phyloP scores from a whole-genome alignment of 2,329 filamentous ascomycete species.

The Penicillium sp. region DNA sequence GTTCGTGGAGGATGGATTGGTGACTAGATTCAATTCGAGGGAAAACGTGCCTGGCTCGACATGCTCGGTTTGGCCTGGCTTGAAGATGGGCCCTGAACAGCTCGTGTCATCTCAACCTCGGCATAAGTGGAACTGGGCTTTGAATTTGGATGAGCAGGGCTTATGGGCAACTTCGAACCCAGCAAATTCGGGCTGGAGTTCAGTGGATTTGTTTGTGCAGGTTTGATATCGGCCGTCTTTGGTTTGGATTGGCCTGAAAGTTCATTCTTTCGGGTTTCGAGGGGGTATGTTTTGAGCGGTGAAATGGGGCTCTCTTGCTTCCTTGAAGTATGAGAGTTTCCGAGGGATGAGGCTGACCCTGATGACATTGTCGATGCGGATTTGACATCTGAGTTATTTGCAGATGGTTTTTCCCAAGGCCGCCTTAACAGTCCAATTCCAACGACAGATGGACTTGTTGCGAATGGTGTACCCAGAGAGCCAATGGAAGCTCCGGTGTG shows the following conservation, averaged over 20 bases:
- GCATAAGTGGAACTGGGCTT: background rate
- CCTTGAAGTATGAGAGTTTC: background rate
- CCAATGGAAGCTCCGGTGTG: constrained; percentile 1
- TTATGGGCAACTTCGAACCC: constrained; percentile 5
- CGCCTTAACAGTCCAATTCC: constrained; percentile 2
- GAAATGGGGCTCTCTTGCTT: background rate
- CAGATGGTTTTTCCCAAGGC: background rate
- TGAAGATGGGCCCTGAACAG: background rate
- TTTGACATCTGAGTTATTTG: background rate
- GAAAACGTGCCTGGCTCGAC: background rate
- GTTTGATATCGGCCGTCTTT: background rate
- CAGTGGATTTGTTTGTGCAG: background rate
- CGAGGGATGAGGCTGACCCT: background rate
- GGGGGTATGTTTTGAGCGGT: background rate
- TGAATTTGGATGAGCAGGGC: background rate
- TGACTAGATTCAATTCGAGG: background rate
- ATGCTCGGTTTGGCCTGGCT: background rate
- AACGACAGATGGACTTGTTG: background rate
- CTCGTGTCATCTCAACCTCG: background rate
- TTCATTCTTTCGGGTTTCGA: background rate
- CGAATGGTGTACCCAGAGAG: background rate
- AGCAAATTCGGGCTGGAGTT: background rate
- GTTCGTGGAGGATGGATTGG: background rate
- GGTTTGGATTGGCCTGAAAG: background rate
- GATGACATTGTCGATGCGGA: background rate